Evolutionary conservation across 2,329 filamentous ascomycete species (phyloP).

Genomic region (Alternaria sp.): DNA sequence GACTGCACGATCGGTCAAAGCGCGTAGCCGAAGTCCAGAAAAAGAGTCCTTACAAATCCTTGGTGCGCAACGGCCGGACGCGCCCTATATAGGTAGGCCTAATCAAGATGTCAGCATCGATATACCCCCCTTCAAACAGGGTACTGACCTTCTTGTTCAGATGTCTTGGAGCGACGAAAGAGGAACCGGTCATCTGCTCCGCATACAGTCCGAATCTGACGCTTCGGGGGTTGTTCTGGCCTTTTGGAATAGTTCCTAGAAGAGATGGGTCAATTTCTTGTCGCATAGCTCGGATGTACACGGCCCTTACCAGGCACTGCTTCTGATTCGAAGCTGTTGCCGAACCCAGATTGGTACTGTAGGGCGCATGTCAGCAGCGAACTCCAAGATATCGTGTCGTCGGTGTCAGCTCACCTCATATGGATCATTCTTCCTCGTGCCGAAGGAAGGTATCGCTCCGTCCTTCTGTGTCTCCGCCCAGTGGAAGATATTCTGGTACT

Average conservation of each 20-base stretch:
- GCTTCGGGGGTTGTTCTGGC: constrained; percentile 51
- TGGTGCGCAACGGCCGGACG: constrained; percentile 48
- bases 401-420: constrained; percentile 52
- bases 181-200: constrained; percentile 47
- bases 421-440: constrained; percentile 60
- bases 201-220: constrained; percentile 48
- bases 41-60: constrained; percentile 41
- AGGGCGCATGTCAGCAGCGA: constrained; percentile 11
- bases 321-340: constrained; percentile 59
- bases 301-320: constrained; percentile 49
- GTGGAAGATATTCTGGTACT: constrained; percentile 49
- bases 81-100: constrained; percentile 43
- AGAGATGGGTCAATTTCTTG: constrained; percentile 19
- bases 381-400: background rate
- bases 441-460: constrained; percentile 62
- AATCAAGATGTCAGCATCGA: constrained; percentile 5
- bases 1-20: background rate
- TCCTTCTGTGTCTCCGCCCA: constrained; percentile 68
- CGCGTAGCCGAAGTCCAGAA: background rate
- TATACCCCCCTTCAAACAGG: background rate
- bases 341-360: constrained; percentile 64
- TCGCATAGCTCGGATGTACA: background rate
- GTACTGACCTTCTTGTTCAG: constrained; percentile 40
- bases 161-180: constrained; percentile 47
- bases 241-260: constrained; percentile 52